Percentiles rank a stretch among this genome's conserved stretches.
Conservation (phyloP, 768 basidiomycete genomes). For the Tephrocybe sp. region DNA sequence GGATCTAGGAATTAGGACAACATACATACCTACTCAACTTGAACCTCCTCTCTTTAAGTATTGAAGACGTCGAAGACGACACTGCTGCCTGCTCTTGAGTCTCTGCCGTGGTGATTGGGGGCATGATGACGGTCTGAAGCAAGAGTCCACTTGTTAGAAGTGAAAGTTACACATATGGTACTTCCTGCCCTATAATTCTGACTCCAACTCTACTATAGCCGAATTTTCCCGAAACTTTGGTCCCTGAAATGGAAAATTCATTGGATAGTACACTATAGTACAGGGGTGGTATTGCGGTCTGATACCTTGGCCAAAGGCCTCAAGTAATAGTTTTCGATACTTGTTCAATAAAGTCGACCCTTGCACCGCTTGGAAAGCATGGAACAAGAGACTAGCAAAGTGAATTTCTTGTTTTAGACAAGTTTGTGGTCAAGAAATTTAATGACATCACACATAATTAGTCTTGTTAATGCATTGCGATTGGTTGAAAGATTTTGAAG, state of each 20-base stretch:
- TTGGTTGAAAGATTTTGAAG: background rate
- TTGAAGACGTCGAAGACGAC: conserved; percentile 38
- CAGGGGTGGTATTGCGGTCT: too few species aligned
- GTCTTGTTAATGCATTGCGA: too few species aligned
- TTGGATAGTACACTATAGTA: too few species aligned
- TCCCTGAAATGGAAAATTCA: too few species aligned
- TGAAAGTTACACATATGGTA: conserved; percentile 19
- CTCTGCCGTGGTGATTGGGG: conserved; percentile 43
- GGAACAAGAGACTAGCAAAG: background rate
- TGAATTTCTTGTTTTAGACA: conserved; percentile 1
- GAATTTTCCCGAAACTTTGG: conserved; percentile 35
- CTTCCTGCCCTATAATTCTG: conserved; percentile 13
- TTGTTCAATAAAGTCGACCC: background rate
- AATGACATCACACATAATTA: background rate
- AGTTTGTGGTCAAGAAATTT: background rate
- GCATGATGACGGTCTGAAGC: conserved; percentile 40
- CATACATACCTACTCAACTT: conserved; percentile 76
- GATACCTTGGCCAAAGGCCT: too few species aligned
- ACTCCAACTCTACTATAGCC: conserved; percentile 26
- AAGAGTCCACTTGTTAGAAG: conserved; percentile 22
- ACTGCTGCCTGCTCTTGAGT: conserved; percentile 38
- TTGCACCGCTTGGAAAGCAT: background rate
- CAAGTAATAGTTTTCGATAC: background rate
- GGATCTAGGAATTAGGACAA: background rate
- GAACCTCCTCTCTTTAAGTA: conserved; percentile 80